Conservation (phyloP, 2,329 filamentous ascomycete species). For the Verticillium zaregamsianum region DNA sequence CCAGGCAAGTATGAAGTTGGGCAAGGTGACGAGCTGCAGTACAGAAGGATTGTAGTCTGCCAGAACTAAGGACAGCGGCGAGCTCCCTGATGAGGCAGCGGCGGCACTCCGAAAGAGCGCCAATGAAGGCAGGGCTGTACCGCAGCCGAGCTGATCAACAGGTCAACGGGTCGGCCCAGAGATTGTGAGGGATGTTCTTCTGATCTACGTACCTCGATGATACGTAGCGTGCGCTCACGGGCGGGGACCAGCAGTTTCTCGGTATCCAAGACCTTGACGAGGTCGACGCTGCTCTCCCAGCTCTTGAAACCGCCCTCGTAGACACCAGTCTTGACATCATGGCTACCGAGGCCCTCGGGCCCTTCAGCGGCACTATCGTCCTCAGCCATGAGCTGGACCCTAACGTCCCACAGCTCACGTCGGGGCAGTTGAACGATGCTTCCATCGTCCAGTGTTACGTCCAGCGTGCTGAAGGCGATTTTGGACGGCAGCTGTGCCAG, state of each 20-base stretch:
- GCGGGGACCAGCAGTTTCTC: constrained; percentile 30
- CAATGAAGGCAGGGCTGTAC: constrained; percentile 69
- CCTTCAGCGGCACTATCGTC: constrained; percentile 34
- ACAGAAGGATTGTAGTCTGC: constrained; percentile 80
- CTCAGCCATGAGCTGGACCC: constrained; percentile 76
- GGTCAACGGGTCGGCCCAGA: neutral
- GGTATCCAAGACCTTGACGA: constrained; percentile 62
- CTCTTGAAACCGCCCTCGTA: constrained; percentile 89
- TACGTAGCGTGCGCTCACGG: constrained; percentile 30
- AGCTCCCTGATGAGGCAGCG: constrained; percentile 2
- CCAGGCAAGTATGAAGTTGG: constrained; percentile 73
- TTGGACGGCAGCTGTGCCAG: constrained; percentile 65
- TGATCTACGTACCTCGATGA: constrained; percentile 48
- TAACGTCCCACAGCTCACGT: constrained; percentile 76
- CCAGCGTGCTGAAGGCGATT: constrained; percentile 63
- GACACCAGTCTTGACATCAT: constrained; percentile 75
- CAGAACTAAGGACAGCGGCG: constrained; percentile 56
- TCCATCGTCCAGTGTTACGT: constrained; percentile 56
- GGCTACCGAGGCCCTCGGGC: constrained; percentile 52
- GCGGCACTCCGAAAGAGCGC: constrained; percentile 49
- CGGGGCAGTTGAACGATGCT: constrained; percentile 56
- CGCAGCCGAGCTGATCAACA: constrained; percentile 65
- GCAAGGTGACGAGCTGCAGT: constrained; percentile 71
- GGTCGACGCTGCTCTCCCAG: constrained; percentile 81
- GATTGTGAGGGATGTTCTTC: neutral